Base-by-base conservation (phyloP, 805 yeast species). In the Saccharomycopsis fodiens region DNA sequence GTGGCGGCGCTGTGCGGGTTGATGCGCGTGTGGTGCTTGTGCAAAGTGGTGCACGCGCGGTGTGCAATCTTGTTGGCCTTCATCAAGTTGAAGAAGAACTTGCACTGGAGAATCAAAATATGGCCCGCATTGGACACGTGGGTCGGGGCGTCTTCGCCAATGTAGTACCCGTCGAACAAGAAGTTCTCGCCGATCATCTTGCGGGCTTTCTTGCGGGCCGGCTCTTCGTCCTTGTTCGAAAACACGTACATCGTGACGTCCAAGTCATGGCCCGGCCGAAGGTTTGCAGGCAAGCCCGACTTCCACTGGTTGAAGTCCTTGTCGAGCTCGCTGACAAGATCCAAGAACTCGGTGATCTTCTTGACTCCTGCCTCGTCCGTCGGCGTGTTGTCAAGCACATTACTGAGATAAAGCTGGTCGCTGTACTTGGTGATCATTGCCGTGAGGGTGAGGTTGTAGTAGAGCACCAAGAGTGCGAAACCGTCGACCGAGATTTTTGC, bases 31-130 rank as follows among this genome's bases (percentile, higher is more conserved):
- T n/a, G 23, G 39, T n/a, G 3, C 22, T 46, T 36, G 22, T 42
- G 29, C n/a, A 41, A 7, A 37, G 10, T 15, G 41, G 25, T 15
- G 19, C 48, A 45, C 13, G 45, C 19, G 7, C 27, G 25, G 32
- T 39, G 29, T 7, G 48, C 48, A n/a, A 41, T n/a, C 29, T 36
- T 46, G 15, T 38, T 36, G 5, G 41, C 29, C 17, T 45, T 42
- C 45, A 41, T 45, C 12, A 41, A 25, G 20, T 32, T 39, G 31
- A 27, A 35, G 15, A 43, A 13, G 29, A 37, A 40, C 16, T 39
- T 35, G 13, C 34, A 37, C 34, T 39, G 42, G 20, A 29, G 34
- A 13, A 45, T 16, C 6, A 45, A 35, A 8, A 45, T 19, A 15
- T 34, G 37, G 13, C 21, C 21, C 13, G 35, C 39, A 17, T 29